Conservation (phyloP, 1,284 basidiomycete species). For the Naganishia sp. region DNA sequence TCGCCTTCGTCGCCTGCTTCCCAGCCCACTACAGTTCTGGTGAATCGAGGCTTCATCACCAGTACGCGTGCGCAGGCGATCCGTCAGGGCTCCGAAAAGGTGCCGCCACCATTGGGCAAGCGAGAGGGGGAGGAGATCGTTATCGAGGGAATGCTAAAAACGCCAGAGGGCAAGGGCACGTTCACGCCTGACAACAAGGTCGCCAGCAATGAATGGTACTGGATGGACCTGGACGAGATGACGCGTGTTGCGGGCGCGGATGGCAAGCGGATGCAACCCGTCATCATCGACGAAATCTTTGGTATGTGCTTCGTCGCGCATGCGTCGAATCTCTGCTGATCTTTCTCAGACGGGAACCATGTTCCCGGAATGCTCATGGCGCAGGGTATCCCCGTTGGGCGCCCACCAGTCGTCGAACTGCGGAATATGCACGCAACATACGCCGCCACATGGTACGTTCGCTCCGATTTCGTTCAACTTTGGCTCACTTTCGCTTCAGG, state of each 20-base stretch:
- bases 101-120: slow-evolving; percentile 32
- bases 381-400: slow-evolving; percentile 81
- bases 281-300: slow-evolving; percentile 82
- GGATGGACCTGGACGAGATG: slow-evolving; percentile 83
- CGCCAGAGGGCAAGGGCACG: slow-evolving; percentile 62
- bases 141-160: slow-evolving; percentile 64
- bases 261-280: slow-evolving; percentile 70
- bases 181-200: slow-evolving; percentile 91
- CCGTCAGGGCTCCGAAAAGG: slow-evolving; percentile 30
- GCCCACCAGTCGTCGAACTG: slow-evolving; percentile 79
- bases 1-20: slow-evolving; percentile 43
- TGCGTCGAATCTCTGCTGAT: neutral
- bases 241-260: slow-evolving; percentile 70
- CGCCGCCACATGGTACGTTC: slow-evolving; percentile 76
- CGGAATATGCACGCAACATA: slow-evolving; percentile 95
- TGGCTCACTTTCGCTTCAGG: slow-evolving; percentile 42
- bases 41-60: slow-evolving; percentile 88
- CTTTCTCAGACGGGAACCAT: slow-evolving; percentile 67
- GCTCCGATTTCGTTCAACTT: neutral
- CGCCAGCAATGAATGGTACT: slow-evolving; percentile 82
- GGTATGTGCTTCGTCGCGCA: slow-evolving; percentile 55
- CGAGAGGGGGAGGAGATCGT: slow-evolving; percentile 42
- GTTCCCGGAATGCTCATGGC: slow-evolving; percentile 66
- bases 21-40: slow-evolving; percentile 68
- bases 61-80: slow-evolving; percentile 49